Base-by-base conservation (phyloP, 2,329 filamentous ascomycete species). In the Sarocladiaceae sp. region DNA sequence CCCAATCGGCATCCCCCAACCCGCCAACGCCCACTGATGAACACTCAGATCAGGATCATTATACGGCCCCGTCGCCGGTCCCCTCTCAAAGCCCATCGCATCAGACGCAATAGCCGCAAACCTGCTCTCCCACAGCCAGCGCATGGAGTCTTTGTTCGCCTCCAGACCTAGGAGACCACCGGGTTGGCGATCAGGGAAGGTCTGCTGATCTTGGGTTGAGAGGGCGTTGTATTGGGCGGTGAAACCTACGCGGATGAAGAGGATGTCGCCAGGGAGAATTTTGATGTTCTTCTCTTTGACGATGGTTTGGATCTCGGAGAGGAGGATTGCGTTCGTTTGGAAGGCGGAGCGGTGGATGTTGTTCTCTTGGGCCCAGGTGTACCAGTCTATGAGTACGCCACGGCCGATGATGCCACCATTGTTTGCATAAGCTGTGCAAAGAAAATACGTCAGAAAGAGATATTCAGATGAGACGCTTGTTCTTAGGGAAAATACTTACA, bases 41-140 rank as follows among this genome's bases (percentile, higher is more conserved):
- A 68, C 25, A 37, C 54, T 53, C 3, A 26, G 23, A 1, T 54
- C 53, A 1, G 47, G 26, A 33, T 55, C 52, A 4, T 54, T 53
- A 28, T 56, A 55, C 18, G 55, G 39, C 1, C 67, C 66, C 2
- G 64, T 62, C 5, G 72, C 60, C 2, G 73, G 72, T 4, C 64
- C 56, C 55, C 69, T 65, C 58, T 78, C 75, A 49, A 77, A 75
- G 17, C 65, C 69, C 15, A 70, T 66, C 18, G 68, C 66, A 53
- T 73, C 68, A 18, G 69, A 66, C 17, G 71, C 75, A 10, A 75
- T 71, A 12, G 75, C 75, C 0, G 68, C 66, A 55, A 77, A 76
- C 3, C 68, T 62, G 13, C 57, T 61, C 39, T 73, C 70, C 75
- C 75, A 78, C 23, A 78, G 64, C 72, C 71, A 78, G 20, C 61